Percentiles rank a stretch among this genome's conserved stretches.
These are phyloP conservation scores for Suillus subluteus DNA, from an alignment of 768 basidiomycete species.

Conservation along the genomic window DNA sequence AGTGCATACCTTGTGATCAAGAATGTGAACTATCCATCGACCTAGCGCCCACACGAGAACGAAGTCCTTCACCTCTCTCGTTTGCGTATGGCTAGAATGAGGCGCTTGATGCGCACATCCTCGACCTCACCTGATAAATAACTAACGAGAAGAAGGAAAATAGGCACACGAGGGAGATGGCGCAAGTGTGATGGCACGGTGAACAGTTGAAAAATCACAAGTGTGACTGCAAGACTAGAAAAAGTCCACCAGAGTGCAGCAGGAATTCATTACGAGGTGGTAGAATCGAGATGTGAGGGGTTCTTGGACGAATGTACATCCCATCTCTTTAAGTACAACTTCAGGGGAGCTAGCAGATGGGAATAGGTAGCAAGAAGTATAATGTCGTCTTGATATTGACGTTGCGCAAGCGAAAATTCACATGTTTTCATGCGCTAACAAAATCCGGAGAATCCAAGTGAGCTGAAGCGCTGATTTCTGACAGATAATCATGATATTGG, in stretches of 20 bases:
- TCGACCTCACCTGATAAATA: slow-evolving; percentile 39
- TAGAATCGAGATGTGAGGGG: background rate
- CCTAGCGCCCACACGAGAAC: slow-evolving; percentile 44
- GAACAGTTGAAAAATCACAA: slow-evolving; percentile 8
- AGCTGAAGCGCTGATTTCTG: background rate
- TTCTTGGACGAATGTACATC: background rate
- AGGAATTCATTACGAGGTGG: background rate
- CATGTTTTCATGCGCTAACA: background rate
- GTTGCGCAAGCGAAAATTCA: background rate
- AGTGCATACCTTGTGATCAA: slow-evolving; percentile 36
- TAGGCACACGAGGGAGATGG: slow-evolving; percentile 40
- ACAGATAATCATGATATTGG: background rate
- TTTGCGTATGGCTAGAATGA: slow-evolving; percentile 41
- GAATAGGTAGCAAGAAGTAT: background rate
- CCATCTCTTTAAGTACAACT: background rate
- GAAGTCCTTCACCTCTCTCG: slow-evolving; percentile 33
- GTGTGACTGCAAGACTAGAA: background rate
- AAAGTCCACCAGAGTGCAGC: background rate
- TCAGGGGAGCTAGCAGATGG: background rate
- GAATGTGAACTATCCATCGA: slow-evolving; percentile 44
- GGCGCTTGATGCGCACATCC: slow-evolving; percentile 36
- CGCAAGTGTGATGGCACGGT: slow-evolving; percentile 33
- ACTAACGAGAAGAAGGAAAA: slow-evolving; percentile 36
- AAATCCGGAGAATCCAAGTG: background rate
- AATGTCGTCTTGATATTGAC: background rate